Evolutionary conservation across 441 rosid species (phyloP).

Genomic region (Rhodomyrtus psidioides): DNA sequence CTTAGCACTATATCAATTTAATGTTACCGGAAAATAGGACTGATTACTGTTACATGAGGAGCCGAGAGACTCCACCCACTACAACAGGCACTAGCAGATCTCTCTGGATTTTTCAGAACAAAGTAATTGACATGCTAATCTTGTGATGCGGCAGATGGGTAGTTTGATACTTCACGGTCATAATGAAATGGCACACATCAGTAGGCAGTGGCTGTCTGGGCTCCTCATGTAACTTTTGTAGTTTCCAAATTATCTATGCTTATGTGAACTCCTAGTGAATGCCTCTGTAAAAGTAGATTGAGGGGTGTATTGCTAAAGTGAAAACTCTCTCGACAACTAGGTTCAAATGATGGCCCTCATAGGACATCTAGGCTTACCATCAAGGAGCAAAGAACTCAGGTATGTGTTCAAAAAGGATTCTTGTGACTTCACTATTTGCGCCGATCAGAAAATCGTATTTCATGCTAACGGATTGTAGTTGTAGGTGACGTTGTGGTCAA

Average conservation of each 20-base stretch:
- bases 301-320: not conserved
- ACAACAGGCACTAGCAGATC: not conserved
- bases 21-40: no score
- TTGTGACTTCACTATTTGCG: not conserved
- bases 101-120: not conserved
- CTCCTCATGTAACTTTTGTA: not conserved
- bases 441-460: not conserved
- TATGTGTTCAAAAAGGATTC: slow-evolving; percentile 1
- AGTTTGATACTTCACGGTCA: not conserved
- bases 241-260: not conserved
- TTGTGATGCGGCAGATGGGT: not conserved
- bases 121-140: not conserved
- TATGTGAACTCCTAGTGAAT: not conserved
- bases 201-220: not conserved
- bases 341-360: slow-evolving; percentile 73
- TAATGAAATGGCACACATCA: not conserved
- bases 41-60: not conserved
- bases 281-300: not conserved
- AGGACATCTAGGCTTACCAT: slow-evolving; percentile 48
- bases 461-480: not conserved
- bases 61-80: not conserved
- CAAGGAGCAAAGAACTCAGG: slow-evolving; percentile 82
- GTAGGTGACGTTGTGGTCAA: slow-evolving; percentile 93
- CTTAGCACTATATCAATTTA: no score
- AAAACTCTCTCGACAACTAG: slow-evolving; percentile 16